Evolutionary conservation across 2,329 filamentous ascomycete species (phyloP).

Genomic region (Aspergillus clavatus): DNA sequence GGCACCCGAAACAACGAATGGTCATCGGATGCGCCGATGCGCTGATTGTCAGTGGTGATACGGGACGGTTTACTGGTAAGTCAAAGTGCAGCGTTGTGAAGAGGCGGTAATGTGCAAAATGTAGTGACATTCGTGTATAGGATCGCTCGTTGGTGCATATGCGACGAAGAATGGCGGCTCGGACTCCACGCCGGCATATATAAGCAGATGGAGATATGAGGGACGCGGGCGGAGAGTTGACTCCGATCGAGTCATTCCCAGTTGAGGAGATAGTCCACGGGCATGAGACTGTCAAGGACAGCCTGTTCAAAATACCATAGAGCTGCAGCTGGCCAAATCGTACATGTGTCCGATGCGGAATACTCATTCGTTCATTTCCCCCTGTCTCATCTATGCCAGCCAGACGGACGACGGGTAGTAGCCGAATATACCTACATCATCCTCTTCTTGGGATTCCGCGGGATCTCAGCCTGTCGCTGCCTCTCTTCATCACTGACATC

Average conservation of each 20-base stretch:
- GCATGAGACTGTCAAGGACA: no score
- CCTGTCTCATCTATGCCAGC: no score
- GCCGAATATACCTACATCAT: conserved; percentile 48
- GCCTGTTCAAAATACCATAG: no score
- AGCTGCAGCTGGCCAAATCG: no score
- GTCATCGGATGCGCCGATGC: neutral
- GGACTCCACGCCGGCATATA: conserved; percentile 2
- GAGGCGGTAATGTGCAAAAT: no score
- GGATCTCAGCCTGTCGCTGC: conserved; percentile 33
- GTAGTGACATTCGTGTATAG: neutral
- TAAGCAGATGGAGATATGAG: conserved; percentile 6
- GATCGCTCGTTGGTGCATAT: conserved; percentile 3
- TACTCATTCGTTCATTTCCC: no score
- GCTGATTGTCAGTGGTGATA: conserved; percentile 3
- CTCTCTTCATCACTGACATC: conserved; percentile 38
- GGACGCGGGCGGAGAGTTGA: conserved; percentile 2
- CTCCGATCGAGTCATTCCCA: neutral
- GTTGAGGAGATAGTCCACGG: neutral
- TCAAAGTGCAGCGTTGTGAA: neutral
- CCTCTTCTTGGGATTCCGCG: conserved; percentile 44
- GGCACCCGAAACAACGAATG: neutral
- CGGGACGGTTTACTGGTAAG: conserved; percentile 4
- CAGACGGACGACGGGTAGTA: no score
- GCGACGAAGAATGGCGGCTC: conserved; percentile 1
- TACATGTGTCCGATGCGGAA: no score